Base-by-base conservation (phyloP, 192 early-diverging fungal species). In the Phlyctochytrium planicorne region DNA sequence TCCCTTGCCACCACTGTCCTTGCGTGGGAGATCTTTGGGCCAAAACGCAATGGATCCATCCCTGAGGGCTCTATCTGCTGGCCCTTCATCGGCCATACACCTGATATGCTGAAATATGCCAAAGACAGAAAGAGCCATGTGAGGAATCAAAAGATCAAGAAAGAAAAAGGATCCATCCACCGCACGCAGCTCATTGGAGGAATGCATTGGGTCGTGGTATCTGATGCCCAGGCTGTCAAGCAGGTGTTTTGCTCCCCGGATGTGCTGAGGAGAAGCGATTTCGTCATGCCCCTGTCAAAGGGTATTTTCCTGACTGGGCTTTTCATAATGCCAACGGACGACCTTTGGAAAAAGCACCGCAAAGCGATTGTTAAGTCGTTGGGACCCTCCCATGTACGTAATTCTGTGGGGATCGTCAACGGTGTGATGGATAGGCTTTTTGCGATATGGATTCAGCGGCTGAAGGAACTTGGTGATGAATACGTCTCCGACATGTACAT, bases 321-420 rank as follows among this genome's bases (percentile, higher is more conserved):
- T 17, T 84, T 82, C 60, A 30, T 67, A 1, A 33, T 80, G 20
- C 73, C 68, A 4, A 25, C 67, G 23, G 80, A 63, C 17, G 75
- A 71, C 2, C 16, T 34, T 14, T 84, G 82, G 82, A 80, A 80
- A 61, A 59, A 68, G n/a, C 82, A 84, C 65, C 72, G 82, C 29
- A 84, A 84, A 37, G 60, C 71, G 27, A 55, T 84, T 4, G 75
- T 77, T 60, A 80, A 80, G 4, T 80, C 74, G 16, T 84, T 84
- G 69, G 75, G 74, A 1, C 82, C 82, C 30, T 27, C 35, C 20
- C 77, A 82, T 34, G 52, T 84, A 36, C 67, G 73, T 14, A 52
- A 77, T 37, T 68, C 69, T 10, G 23, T 47, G 2, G 34, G 64
- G 1, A 76, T 53, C 2, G 33, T 69, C 30, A 30, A 35, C 0